Evolutionary conservation across 345 rosid genomes (phyloP).

Genomic region (Eucalyptus polyanthemos): DNA sequence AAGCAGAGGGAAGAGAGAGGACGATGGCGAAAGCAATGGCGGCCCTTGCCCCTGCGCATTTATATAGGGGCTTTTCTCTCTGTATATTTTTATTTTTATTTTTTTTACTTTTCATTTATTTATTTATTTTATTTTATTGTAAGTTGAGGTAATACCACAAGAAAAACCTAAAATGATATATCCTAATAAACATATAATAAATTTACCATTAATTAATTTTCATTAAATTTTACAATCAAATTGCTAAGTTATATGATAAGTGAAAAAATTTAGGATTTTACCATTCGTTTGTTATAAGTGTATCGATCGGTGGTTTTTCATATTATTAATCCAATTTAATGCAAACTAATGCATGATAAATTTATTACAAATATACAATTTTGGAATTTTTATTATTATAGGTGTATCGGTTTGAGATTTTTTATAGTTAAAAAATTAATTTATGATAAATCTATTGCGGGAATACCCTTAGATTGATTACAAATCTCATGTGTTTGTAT

Average conservation of each 20-base stretch:
- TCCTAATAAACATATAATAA: not conserved
- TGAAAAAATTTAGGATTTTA: no score
- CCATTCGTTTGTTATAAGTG: rapidly evolving
- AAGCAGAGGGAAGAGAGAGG: not conserved
- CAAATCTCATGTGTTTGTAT: not conserved
- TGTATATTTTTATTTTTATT: not conserved
- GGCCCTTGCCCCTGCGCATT: not conserved
- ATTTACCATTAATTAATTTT: rapidly evolving
- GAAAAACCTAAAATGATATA: no score
- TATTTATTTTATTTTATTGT: not conserved
- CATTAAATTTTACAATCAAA: rapidly evolving
- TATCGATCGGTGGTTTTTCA: not conserved
- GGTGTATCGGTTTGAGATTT: rapidly evolving
- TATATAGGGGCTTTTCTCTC: not conserved
- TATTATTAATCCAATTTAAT: no score
- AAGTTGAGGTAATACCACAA: not conserved
- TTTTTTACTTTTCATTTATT: not conserved
- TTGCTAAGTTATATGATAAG: no score
- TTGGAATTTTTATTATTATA: no score
- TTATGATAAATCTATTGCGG: rapidly evolving
- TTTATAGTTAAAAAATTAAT: no score
- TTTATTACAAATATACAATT: no score
- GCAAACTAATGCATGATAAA: no score
- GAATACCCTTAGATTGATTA: not conserved
- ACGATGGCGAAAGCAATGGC: not conserved